These are phyloP conservation scores for Xylaria cubensis DNA, from an alignment of 495 filamentous ascomycete species.

Conservation along the genomic window DNA sequence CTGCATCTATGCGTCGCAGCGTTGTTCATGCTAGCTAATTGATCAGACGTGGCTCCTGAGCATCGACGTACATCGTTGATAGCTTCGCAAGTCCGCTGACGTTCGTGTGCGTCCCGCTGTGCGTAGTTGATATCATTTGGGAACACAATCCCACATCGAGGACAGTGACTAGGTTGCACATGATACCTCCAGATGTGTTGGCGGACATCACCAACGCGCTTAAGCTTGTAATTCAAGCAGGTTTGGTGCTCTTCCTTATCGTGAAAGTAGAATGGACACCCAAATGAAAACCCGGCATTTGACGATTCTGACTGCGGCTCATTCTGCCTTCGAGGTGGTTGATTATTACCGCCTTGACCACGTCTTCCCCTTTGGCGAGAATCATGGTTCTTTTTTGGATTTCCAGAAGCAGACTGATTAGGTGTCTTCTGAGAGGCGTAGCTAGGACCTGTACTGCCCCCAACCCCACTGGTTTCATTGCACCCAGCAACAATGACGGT, in stretches of 20 bases:
- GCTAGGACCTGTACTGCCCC: not conserved
- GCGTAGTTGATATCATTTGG: not conserved
- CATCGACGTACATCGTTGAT: not conserved
- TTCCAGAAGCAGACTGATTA: not conserved
- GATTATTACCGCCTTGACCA: not conserved
- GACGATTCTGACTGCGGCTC: not conserved
- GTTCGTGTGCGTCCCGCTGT: constrained; percentile 14
- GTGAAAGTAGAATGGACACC: constrained; percentile 27
- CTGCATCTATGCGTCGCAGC: not conserved
- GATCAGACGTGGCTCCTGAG: constrained; percentile 17
- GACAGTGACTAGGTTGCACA: constrained; percentile 13
- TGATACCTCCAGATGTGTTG: constrained; percentile 30
- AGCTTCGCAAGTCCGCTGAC: not conserved
- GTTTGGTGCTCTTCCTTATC: not conserved
- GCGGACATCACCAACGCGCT: constrained; percentile 29
- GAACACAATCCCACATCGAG: constrained; percentile 25
- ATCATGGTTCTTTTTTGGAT: not conserved
- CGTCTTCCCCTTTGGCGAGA: not conserved
- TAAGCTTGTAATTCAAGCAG: constrained; percentile 9
- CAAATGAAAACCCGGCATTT: not conserved
- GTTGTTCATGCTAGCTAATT: constrained; percentile 3
- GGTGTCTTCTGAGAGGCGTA: not conserved
- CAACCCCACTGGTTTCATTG: not conserved
- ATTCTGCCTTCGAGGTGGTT: not conserved
- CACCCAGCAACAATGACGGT: not conserved